Percentiles rank a stretch among this genome's conserved stretches.
These are phyloP conservation scores for Botrytis deweyae DNA, from an alignment of 2,329 filamentous ascomycete species.

Conservation along the genomic window DNA sequence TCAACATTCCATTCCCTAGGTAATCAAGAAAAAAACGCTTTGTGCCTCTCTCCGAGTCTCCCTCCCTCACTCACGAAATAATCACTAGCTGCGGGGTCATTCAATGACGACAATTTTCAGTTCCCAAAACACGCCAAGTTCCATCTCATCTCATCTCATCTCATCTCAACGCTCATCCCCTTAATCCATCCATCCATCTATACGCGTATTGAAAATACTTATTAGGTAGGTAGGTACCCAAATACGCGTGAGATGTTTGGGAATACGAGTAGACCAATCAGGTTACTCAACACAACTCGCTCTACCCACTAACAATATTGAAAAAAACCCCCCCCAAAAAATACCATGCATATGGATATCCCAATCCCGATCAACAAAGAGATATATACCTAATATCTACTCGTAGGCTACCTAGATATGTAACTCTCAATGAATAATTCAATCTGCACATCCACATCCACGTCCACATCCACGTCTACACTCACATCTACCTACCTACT, in stretches of 20 bases:
- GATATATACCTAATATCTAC: too few relatives aligned
- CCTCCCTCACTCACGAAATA: not conserved
- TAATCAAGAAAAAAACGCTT: not conserved
- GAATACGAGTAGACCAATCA: not conserved
- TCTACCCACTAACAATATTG: not conserved
- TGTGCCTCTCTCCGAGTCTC: not conserved
- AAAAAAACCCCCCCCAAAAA: not conserved
- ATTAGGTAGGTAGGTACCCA: not conserved
- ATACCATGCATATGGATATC: not conserved
- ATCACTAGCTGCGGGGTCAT: not conserved
- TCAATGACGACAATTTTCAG: not conserved
- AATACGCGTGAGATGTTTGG: not conserved
- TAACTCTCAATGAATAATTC: not conserved
- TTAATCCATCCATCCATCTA: not conserved
- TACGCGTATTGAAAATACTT: not conserved
- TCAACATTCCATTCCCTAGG: not conserved
- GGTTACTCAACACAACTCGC: not conserved
- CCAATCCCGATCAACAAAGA: not conserved
- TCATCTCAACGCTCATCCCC: not conserved
- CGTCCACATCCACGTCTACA: too few relatives aligned
- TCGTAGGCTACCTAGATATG: not conserved
- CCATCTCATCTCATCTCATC: not conserved
- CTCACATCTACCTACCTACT: not conserved
- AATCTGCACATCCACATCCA: not conserved
- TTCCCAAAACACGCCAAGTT: not conserved